Evolutionary conservation across 2,329 filamentous ascomycete species (phyloP).

Genomic region (Orbilia brochopaga): DNA sequence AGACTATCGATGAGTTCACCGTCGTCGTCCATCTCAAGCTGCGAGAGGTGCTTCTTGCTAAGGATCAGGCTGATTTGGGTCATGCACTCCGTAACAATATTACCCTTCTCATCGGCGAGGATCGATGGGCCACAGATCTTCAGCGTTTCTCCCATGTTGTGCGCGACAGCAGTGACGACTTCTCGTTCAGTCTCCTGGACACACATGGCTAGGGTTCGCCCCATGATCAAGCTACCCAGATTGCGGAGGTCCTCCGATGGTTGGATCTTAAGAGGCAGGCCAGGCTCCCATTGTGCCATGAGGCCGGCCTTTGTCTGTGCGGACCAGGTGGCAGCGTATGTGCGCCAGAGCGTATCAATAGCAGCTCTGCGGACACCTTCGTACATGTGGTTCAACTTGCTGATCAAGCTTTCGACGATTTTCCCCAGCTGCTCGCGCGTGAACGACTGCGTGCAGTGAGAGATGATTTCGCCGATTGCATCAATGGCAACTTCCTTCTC

Average conservation of each 20-base stretch:
- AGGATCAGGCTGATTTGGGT: slow-evolving; percentile 78
- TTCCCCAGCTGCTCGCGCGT: slow-evolving; percentile 83
- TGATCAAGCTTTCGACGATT: slow-evolving; percentile 79
- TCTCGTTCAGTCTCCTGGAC: slow-evolving; percentile 91
- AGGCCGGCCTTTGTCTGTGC: slow-evolving; percentile 75
- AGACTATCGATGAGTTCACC: slow-evolving; percentile 70
- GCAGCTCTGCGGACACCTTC: slow-evolving; percentile 93
- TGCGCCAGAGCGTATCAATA: slow-evolving; percentile 88
- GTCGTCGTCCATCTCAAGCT: slow-evolving; percentile 82
- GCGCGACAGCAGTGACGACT: slow-evolving; percentile 93
- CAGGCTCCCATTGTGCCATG: slow-evolving; percentile 83
- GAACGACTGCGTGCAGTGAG: slow-evolving; percentile 79
- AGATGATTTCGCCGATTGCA: slow-evolving; percentile 89
- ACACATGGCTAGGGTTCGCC: slow-evolving; percentile 83
- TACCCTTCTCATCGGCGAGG: slow-evolving; percentile 69
- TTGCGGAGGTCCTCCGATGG: slow-evolving; percentile 81
- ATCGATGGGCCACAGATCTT: slow-evolving; percentile 89
- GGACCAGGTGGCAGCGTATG: slow-evolving; percentile 89
- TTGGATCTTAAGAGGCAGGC: slow-evolving; percentile 79
- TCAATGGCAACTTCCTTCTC: slow-evolving; percentile 98
- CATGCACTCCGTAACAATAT: slow-evolving; percentile 71
- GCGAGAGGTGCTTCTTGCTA: slow-evolving; percentile 88
- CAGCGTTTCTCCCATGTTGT: slow-evolving; percentile 85
- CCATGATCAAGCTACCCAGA: slow-evolving; percentile 83
- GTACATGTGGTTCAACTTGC: slow-evolving; percentile 84